phyloP scores from a whole-genome alignment of 2,329 filamentous ascomycete species.

The Scytalidium lignicola region DNA sequence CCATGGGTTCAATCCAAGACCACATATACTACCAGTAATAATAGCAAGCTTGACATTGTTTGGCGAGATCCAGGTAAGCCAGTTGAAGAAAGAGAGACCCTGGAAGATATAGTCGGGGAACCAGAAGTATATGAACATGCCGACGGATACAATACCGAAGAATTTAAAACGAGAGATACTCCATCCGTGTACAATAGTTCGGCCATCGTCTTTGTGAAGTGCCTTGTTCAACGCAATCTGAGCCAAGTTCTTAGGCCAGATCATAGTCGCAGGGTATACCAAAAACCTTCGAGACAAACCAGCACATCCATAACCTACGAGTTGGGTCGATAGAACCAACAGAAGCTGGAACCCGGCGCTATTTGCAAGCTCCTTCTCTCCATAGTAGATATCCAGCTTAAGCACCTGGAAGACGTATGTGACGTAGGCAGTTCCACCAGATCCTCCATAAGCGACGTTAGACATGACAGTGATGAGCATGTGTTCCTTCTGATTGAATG shows the following conservation, averaged over 20 bases:
- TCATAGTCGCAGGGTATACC: constrained; percentile 30
- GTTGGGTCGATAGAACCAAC: constrained; percentile 28
- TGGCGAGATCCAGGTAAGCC: constrained; percentile 31
- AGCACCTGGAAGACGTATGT: constrained; percentile 18
- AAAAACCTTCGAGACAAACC: constrained; percentile 30
- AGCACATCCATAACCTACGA: constrained; percentile 30
- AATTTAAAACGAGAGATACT: constrained; percentile 31
- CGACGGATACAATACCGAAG: constrained; percentile 29
- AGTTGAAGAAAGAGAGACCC: constrained; percentile 27
- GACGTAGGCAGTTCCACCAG: constrained; percentile 14
- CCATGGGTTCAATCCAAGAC: constrained; percentile 22
- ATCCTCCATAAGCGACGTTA: neutral
- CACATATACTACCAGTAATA: constrained; percentile 22
- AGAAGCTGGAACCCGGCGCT: constrained; percentile 29
- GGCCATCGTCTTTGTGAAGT: constrained; percentile 17
- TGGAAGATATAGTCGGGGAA: constrained; percentile 28
- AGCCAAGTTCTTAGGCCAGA: constrained; percentile 31
- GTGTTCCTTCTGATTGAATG: constrained; percentile 39
- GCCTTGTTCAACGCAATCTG: constrained; percentile 31
- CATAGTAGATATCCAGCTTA: constrained; percentile 27
- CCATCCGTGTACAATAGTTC: constrained; percentile 34
- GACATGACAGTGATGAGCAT: constrained; percentile 36
- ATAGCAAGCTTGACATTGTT: constrained; percentile 29
- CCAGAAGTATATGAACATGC: constrained; percentile 22
- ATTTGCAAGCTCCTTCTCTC: constrained; percentile 3